These are phyloP conservation scores for Limonium bicolor DNA, from an alignment of 148 eudicot species.

Conservation along the genomic window DNA sequence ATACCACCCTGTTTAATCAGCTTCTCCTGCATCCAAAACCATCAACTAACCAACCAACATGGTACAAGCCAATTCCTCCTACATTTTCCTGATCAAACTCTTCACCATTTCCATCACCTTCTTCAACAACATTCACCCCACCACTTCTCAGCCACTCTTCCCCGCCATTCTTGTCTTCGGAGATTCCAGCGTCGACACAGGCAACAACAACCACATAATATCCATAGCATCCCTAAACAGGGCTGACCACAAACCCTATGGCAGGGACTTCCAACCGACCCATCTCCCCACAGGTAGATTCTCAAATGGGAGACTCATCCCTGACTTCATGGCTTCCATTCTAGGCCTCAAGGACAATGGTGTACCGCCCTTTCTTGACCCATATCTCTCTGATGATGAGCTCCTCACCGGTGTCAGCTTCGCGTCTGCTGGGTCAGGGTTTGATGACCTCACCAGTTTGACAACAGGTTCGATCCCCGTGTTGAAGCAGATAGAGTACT, in stretches of 20 bases:
- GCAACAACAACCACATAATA: conserved; percentile 38
- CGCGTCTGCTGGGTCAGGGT: conserved; percentile 37
- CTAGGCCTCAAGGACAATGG: conserved; percentile 16
- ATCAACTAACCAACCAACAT: no score
- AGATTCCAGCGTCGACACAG: conserved; percentile 51
- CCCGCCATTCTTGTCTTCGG: conserved; percentile 51
- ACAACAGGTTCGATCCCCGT: no score
- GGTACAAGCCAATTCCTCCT: no score
- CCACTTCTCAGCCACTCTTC: conserved; percentile 17
- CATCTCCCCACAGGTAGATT: conserved; percentile 41
- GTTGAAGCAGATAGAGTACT: no score
- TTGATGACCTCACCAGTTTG: conserved; percentile 22
- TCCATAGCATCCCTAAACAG: conserved; percentile 16
- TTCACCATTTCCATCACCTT: neutral
- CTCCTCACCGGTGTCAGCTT: conserved; percentile 26
- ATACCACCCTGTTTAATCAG: no score
- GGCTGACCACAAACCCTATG: conserved; percentile 48
- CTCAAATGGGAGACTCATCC: conserved; percentile 23
- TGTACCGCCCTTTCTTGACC: no score
- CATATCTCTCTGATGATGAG: conserved; percentile 18
- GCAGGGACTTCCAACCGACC: conserved; percentile 28
- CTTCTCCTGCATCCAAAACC: no score
- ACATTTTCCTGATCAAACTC: no score
- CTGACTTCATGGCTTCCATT: neutral
- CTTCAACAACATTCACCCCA: neutral